Percentiles rank a stretch among this genome's conserved stretches.
phyloP scores from a whole-genome alignment of 495 filamentous ascomycete genomes.

The Bombardia bombarda region DNA sequence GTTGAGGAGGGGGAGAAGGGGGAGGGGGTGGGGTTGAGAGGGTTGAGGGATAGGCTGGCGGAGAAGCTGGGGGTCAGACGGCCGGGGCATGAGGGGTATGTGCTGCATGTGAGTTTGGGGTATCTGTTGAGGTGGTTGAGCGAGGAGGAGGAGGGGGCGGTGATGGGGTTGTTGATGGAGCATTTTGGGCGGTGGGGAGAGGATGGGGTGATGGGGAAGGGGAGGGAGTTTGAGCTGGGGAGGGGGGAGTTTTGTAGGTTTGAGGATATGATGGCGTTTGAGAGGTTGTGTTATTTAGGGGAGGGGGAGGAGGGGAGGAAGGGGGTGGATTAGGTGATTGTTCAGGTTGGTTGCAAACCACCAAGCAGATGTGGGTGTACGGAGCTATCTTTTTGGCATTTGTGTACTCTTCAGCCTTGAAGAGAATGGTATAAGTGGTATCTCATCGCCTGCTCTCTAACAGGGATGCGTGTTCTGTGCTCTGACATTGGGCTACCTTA shows the following conservation, averaged over 20 bases:
- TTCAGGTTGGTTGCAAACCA: too few species aligned
- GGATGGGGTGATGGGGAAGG: slow-evolving; percentile 4
- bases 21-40: slow-evolving; percentile 6
- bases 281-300: slow-evolving; percentile 10
- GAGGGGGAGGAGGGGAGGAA: background rate
- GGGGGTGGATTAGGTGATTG: too few species aligned
- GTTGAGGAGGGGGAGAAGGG: slow-evolving; percentile 1
- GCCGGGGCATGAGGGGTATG: slow-evolving; percentile 9
- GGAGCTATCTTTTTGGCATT: too few species aligned
- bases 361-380: too few species aligned
- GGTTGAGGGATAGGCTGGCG: slow-evolving; percentile 12
- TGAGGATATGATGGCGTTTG: slow-evolving; percentile 15
- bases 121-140: slow-evolving; percentile 11
- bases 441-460: too few species aligned
- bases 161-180: slow-evolving; percentile 4
- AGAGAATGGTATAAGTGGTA: too few species aligned
- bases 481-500: too few species aligned
- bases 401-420: too few species aligned
- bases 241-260: slow-evolving; percentile 17
- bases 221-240: slow-evolving; percentile 13
- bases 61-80: slow-evolving; percentile 6
- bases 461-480: too few species aligned
- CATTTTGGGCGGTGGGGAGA: too few species aligned
- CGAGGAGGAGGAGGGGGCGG: slow-evolving; percentile 2
- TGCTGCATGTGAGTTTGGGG: slow-evolving; percentile 14